A percentile compares a stretch with the other conserved stretches of the same genome.
Evolutionary conservation across 176 grass and related monocot genomes (phyloP).

Genomic region (Juncus inflexus): DNA sequence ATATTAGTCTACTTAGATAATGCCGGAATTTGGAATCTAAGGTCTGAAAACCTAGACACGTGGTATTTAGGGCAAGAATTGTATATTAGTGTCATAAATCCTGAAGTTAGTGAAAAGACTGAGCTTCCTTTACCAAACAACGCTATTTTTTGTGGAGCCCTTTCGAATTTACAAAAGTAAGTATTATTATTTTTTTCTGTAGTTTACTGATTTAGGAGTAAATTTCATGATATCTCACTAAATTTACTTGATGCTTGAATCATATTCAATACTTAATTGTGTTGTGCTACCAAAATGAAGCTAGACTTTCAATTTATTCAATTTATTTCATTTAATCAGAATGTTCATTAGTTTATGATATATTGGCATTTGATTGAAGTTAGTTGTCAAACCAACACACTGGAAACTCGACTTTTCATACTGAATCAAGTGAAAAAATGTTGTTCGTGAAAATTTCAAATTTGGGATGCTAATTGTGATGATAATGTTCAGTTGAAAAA

Average conservation of each 20-base stretch:
- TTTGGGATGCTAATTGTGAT: too few relatives aligned
- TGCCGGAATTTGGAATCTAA: slow-evolving; percentile 87
- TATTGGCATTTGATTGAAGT: too few relatives aligned
- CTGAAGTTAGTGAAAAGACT: slow-evolving; percentile 51
- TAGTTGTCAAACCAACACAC: too few relatives aligned
- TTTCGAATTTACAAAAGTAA: slow-evolving; percentile 85
- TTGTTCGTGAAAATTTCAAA: background rate
- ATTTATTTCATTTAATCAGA: too few relatives aligned
- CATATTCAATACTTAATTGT: background rate
- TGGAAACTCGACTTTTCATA: background rate
- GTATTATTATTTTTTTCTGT: slow-evolving; percentile 14
- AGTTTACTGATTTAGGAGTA: background rate
- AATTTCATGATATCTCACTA: background rate
- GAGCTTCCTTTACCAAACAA: slow-evolving; percentile 61
- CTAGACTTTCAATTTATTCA: too few relatives aligned
- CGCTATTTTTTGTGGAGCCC: slow-evolving; percentile 77
- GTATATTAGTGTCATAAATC: slow-evolving; percentile 83
- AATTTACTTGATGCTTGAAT: background rate
- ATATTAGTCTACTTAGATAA: slow-evolving; percentile 93
- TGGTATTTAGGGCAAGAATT: slow-evolving; percentile 95
- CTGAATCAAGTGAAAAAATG: background rate
- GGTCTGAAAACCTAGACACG: slow-evolving; percentile 67
- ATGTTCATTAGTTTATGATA: too few relatives aligned
- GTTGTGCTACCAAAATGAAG: background rate
- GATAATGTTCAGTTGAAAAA: too few relatives aligned